Evolutionary conservation across 257 asterid genomes (phyloP), one percentile per base, ranked within the genome.

Genomic region (Nicotiana tomentosiformis): DNA sequence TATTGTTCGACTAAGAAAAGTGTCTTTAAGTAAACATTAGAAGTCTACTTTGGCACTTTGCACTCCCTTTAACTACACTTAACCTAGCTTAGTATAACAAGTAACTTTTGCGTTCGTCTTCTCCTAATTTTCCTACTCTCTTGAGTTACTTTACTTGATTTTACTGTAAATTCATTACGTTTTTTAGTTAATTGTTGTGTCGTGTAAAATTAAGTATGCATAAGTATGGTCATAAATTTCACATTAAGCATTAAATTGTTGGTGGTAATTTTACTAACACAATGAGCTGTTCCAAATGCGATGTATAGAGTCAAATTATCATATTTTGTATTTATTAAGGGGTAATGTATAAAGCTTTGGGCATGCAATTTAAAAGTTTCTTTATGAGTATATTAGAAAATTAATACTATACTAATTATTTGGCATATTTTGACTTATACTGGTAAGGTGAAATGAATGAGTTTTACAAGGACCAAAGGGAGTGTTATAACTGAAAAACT

Each of bases 21-120:
- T 65, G 20, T 81, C 77, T 81, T 64, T 29, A 66, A 81, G 26
- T 66, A 81, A 81, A 81, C 10, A 80, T 61, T 76, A 26, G 80
- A 76, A 76, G 15, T 74, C 37, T 49, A 74, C 26, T 74, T 74
- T 74, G 80, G 26, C 72, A 66, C 49, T 66, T 70, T 32, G 23
- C 61, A 81, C 64, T 66, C 16, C 66, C 77, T 65, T 81, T 64
- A 81, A 39, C 57, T 81, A 65, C 77, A 79, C 74, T 79, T 79
- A 7, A 33, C 70, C 26, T 79, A 61, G 76, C 35, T 33, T 65
- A 39, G 61, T 35, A 39, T 62, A 55, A 60, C 57, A 79, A 79
- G 61, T 49, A 23, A 39, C 82, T 79, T 79, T 79, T 32, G 12
- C n/a, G 26, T 37, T 23, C 2, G 10, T 39, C 49, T 39, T 10